phyloP scores from a whole-genome alignment of 192 early-diverging fungal genomes.

The Funneliformis mosseae region DNA sequence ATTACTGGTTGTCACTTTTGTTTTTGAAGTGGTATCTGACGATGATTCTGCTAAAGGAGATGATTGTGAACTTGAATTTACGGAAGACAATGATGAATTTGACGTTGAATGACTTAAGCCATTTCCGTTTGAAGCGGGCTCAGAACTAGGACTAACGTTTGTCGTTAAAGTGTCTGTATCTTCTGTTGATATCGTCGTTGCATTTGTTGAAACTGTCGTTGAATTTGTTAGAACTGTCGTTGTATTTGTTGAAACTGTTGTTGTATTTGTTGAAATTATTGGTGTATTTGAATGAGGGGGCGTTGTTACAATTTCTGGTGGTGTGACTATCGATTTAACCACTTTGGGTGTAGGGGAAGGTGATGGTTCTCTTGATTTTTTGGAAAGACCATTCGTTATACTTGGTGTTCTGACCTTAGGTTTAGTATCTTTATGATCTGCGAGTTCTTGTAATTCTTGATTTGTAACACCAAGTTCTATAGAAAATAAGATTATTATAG shows the following conservation, averaged over 20 bases:
- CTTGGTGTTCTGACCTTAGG: constrained; percentile 11
- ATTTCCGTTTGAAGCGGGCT: too few species aligned
- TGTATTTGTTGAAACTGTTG: neutral
- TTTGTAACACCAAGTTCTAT: constrained; percentile 10
- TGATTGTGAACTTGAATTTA: neutral
- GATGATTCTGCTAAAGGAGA: neutral
- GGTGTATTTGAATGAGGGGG: neutral
- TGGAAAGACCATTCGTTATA: constrained; percentile 18
- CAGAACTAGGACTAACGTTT: neutral
- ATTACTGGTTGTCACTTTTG: neutral
- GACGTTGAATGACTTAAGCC: neutral
- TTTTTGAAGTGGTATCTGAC: neutral
- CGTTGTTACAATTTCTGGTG: neutral
- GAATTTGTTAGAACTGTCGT: neutral
- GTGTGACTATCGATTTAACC: neutral
- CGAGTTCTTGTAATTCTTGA: constrained; percentile 7
- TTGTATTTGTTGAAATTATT: neutral
- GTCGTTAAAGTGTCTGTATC: neutral
- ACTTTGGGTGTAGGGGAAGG: constrained; percentile 1
- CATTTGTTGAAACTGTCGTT: neutral
- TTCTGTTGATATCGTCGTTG: neutral
- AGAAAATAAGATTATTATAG: neutral
- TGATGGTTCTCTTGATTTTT: neutral
- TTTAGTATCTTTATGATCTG: neutral
- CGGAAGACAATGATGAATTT: neutral